Conservation (phyloP, 2,329 filamentous ascomycete genomes). For the Microascus cirrosus region DNA sequence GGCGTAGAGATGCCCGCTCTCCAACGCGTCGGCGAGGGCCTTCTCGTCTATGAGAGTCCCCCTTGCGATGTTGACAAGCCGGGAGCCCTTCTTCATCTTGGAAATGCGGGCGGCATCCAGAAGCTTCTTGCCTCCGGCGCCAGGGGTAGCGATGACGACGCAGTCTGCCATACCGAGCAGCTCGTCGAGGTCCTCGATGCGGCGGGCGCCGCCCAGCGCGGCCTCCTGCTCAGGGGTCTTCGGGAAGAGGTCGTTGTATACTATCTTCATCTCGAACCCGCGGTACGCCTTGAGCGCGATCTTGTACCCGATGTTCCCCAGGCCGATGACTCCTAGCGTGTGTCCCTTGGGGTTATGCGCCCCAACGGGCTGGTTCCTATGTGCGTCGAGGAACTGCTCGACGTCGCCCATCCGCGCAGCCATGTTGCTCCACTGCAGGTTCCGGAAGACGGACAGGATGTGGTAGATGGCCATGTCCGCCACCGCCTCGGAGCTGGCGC, state of each 20-base stretch:
- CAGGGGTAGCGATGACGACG: slow-evolving; percentile 37
- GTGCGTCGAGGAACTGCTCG: slow-evolving; percentile 37
- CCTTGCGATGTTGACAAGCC: slow-evolving; percentile 43
- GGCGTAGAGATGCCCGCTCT: slow-evolving; percentile 7
- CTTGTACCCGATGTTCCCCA: slow-evolving; percentile 42
- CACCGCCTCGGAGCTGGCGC: slow-evolving; percentile 49
- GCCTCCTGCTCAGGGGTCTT: slow-evolving; percentile 27
- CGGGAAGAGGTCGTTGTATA: slow-evolving; percentile 36
- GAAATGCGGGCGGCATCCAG: slow-evolving; percentile 26
- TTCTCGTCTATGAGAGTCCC: slow-evolving; percentile 8
- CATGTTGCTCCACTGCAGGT: slow-evolving; percentile 40
- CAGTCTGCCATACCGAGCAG: slow-evolving; percentile 35
- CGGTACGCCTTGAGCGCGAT: slow-evolving; percentile 43
- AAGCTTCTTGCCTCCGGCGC: slow-evolving; percentile 27
- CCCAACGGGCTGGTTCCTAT: slow-evolving; percentile 36
- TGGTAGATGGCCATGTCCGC: slow-evolving; percentile 50
- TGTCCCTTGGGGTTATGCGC: slow-evolving; percentile 45
- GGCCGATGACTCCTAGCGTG: slow-evolving; percentile 45
- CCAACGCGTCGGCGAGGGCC: slow-evolving; percentile 9
- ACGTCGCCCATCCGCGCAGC: slow-evolving; percentile 34
- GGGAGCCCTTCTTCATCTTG: slow-evolving; percentile 36
- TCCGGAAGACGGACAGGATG: slow-evolving; percentile 46
- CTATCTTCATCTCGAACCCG: slow-evolving; percentile 46
- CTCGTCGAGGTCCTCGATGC: slow-evolving; percentile 28
- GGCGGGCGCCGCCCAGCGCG: slow-evolving; percentile 30